phyloP scores from a whole-genome alignment of 2,329 filamentous ascomycete species.

The Arachnomyces sp. region DNA sequence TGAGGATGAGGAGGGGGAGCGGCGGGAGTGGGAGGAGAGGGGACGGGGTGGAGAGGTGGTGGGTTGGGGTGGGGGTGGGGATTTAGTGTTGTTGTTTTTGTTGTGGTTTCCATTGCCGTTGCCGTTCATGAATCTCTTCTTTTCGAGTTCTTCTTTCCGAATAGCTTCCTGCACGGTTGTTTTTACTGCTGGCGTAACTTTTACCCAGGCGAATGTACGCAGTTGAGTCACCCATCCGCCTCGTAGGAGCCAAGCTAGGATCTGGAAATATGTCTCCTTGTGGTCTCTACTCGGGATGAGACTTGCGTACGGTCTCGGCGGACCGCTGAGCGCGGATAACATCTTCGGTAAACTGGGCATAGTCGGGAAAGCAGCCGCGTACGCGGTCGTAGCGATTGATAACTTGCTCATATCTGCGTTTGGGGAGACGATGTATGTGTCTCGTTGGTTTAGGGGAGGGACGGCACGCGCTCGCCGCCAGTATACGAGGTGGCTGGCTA shows the following conservation, averaged over 20 bases:
- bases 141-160: constrained; percentile 52
- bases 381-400: constrained; percentile 59
- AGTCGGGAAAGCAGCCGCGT: constrained; percentile 71
- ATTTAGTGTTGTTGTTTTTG: too few species aligned
- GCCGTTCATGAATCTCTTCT: constrained; percentile 7
- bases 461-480: constrained; percentile 91
- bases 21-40: not conserved
- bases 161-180: constrained; percentile 68
- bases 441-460: constrained; percentile 77
- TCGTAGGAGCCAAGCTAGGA: constrained; percentile 86
- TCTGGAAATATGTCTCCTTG: constrained; percentile 76
- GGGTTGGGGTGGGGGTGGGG: too few species aligned
- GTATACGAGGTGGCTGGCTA: constrained; percentile 88
- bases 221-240: constrained; percentile 91
- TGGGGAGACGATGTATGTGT: constrained; percentile 85
- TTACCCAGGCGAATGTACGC: constrained; percentile 81
- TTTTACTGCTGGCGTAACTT: constrained; percentile 73
- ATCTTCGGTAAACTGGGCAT: constrained; percentile 78
- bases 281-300: constrained; percentile 84
- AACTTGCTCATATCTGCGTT: constrained; percentile 73
- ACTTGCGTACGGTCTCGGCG: constrained; percentile 71
- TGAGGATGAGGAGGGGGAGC: constrained; percentile 31
- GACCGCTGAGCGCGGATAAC: constrained; percentile 70
- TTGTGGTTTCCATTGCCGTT: constrained; percentile 3
- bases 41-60: too few species aligned